Percentiles rank a stretch among this genome's conserved stretches.
Conservation (phyloP, 257 asterid genomes). For the Ehretia macrophylla region DNA sequence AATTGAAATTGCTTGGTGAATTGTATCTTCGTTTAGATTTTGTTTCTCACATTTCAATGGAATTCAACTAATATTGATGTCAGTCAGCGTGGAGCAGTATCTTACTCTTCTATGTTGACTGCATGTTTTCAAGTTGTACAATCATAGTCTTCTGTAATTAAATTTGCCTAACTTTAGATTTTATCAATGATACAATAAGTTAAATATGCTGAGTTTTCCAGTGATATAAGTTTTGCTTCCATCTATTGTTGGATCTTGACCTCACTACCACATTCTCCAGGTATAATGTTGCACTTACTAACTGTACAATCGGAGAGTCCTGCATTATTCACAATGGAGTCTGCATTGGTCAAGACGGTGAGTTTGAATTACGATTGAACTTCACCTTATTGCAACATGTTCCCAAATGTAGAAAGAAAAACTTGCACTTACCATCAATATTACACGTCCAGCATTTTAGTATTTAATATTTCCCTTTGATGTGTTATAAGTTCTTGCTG, state of each 20-base stretch:
- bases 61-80: too few species aligned
- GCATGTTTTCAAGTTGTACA: too few species aligned
- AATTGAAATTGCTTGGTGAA: too few species aligned
- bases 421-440: neutral
- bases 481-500: neutral
- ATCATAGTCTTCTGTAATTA: too few species aligned
- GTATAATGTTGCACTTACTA: conserved; percentile 69
- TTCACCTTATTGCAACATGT: conserved; percentile 2
- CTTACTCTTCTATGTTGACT: too few species aligned
- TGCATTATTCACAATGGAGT: conserved; percentile 78
- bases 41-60: too few species aligned
- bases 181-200: too few species aligned
- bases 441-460: neutral
- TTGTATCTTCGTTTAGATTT: too few species aligned
- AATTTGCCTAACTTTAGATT: too few species aligned
- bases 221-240: neutral
- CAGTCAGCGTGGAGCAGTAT: too few species aligned
- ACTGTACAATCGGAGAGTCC: conserved; percentile 70
- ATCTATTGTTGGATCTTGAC: neutral
- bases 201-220: neutral
- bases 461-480: neutral
- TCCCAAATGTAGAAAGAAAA: neutral
- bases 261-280: conserved; percentile 17
- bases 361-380: conserved; percentile 12
- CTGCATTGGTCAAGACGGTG: conserved; percentile 97